Evolutionary conservation across 2,329 filamentous ascomycete species (phyloP).

Genomic region (Biscogniauxia mediterranea): DNA sequence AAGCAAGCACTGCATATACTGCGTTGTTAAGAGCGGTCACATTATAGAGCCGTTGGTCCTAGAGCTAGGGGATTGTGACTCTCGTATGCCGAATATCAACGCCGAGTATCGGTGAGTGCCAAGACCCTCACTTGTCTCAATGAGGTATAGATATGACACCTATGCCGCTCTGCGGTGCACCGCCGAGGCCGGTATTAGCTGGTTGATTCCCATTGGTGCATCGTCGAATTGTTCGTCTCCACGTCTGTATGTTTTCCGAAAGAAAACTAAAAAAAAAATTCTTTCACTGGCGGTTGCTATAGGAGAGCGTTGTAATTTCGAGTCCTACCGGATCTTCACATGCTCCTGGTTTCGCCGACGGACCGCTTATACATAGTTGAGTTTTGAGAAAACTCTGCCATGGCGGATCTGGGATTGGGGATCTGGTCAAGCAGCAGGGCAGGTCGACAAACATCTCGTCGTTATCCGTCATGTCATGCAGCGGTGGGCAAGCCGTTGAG

Average conservation of each 20-base stretch:
- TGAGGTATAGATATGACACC: background rate
- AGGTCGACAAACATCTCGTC: too few species aligned
- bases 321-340: background rate
- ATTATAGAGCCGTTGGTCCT: background rate
- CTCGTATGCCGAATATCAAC: background rate
- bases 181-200: background rate
- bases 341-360: background rate
- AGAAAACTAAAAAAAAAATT: background rate
- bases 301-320: background rate
- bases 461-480: too few species aligned
- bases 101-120: slow-evolving; percentile 5
- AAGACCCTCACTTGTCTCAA: background rate
- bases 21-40: background rate
- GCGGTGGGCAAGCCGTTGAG: too few species aligned
- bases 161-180: background rate
- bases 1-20: background rate
- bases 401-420: too few species aligned
- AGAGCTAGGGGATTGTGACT: background rate
- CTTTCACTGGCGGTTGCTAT: background rate
- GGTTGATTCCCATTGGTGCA: background rate
- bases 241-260: background rate
- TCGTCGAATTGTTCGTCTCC: background rate
- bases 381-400: too few species aligned
- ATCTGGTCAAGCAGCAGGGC: too few species aligned
- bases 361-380: too few species aligned